Evolutionary conservation across 345 rosid species (phyloP), one percentile per base, ranked within the genome.

Genomic region (Carallia pectinifolia): DNA sequence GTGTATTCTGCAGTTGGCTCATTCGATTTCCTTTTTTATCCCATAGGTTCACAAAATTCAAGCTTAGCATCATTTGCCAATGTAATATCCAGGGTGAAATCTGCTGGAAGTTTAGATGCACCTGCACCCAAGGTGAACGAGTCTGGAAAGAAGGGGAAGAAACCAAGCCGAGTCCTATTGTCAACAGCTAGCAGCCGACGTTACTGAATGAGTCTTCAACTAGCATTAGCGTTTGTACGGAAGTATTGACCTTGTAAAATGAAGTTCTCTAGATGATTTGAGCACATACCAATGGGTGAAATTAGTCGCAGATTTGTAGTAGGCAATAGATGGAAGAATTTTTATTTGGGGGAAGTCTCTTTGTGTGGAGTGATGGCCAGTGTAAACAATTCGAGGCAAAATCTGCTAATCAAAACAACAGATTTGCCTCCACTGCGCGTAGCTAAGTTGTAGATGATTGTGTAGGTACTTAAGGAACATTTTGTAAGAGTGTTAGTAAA

Each of bases 171-270:
- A 38, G 92, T 95, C 58, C 95, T 94, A 62, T 16, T 94, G 69
- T 91, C 97, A 1, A 91, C 98, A n/a, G 73, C 93, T 6, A 86
- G 95, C 65, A 93, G 87, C 44, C 83, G 97, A 52, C 90, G 96
- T 55, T 94, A 91, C 80, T 91, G 78, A 83, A 48, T 61, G 40
- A 23, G 58, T 23, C 31, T 55, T 55, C 60, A 23, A 7, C 60
- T 23, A 23, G 4, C 50, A 34, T 39, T 31, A 30, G 8, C 18
- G 9, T 27, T 8, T 44, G 48, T 44, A 39, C 15, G 1, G 64
- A 44, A 36, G 30, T 15, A 6, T 56, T 7, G 52, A 67, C 61
- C 60, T 37, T 66, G 48, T 66, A 40, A 53, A 30, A 23, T 44
- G 23, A 23, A 23, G 9, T 36, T 2, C n/a, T 30, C 39, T 19